Evolutionary conservation across 495 filamentous ascomycete genomes (phyloP), one percentile per base, ranked within the genome.

Genomic region (Aspergillus nidulans): DNA sequence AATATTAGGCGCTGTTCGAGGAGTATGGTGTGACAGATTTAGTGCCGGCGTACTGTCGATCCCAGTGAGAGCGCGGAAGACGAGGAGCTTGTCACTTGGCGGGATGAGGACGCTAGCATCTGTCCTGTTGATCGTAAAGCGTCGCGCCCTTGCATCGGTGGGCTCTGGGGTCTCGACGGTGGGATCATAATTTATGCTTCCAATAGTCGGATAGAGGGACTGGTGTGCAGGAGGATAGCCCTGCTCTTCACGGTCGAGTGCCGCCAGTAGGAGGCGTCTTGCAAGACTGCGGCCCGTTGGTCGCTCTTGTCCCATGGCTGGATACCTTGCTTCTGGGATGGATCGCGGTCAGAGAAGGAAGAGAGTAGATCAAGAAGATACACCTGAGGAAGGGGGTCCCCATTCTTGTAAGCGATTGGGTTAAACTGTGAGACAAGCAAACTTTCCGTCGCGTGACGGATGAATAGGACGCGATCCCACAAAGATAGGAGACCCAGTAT

Each of bases 1-100:
- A 44, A 84, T 68, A 60, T 86, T 85, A 13, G 70, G 73, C 0
- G 74, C 75, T 16, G 71, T 66, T 23, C 79, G 77, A 16, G 66
- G 56, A n/a, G 68, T 57, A 56, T 75, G 69, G 13, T 68, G 68
- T 2, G 63, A 61, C 7, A 59, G 52, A 12, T 64, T 71, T 21
- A 76, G 58, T 12, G 66, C 69, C 1, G 70, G 71, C 2, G 75
- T 68, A 23, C 64, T 74, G 48, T 77, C 71, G 49, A 79, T 79
- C 28, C 76, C 74, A 2, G 73, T 77, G 40, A 79, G 59, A 4
- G 74, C 66, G 36, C 75, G 71, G 61, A 77, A 77, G 10, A 77
- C 69, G 44, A 76, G 64, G 2, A 79, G 67, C 51, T 79, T 79
- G 58, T 77, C 69, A 41, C 66, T 62, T n/a, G 67, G 55, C 6